These are phyloP conservation scores for Bipolaris cookei DNA, from an alignment of 2,329 filamentous ascomycete genomes.

Conservation along the genomic window DNA sequence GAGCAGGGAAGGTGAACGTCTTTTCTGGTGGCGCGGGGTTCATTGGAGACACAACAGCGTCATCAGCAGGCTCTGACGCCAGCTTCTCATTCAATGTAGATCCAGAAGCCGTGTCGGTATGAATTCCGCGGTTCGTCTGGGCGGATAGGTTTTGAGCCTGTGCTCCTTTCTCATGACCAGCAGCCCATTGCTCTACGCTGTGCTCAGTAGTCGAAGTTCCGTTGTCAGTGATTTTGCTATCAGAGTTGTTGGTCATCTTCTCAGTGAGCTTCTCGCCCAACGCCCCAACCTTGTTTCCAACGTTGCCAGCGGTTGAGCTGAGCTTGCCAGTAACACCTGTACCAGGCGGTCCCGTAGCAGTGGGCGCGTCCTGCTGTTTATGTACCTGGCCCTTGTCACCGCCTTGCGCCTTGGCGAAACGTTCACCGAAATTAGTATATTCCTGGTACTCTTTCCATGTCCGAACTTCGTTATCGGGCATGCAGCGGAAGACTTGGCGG, in stretches of 20 bases:
- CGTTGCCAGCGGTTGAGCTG: conserved; percentile 25
- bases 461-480: conserved; percentile 92
- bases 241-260: conserved; percentile 32
- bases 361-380: conserved; percentile 56
- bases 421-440: conserved; percentile 75
- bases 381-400: conserved; percentile 59
- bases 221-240: conserved; percentile 23
- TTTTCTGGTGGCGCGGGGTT: conserved; percentile 26
- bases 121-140: conserved; percentile 16
- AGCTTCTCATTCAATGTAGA: conserved; percentile 44
- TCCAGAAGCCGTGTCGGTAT: conserved; percentile 28
- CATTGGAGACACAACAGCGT: conserved; percentile 41
- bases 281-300: conserved; percentile 33
- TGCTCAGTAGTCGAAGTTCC: conserved; percentile 11
- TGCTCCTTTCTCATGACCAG: conserved; percentile 46
- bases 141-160: conserved; percentile 18
- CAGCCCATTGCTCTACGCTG: conserved; percentile 48
- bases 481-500: conserved; percentile 91
- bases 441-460: conserved; percentile 94
- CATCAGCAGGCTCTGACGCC: conserved; percentile 35
- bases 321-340: conserved; percentile 42
- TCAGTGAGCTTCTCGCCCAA: conserved; percentile 41
- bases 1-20: conserved; percentile 42
- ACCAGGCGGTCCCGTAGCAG: conserved; percentile 59
- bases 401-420: conserved; percentile 72